A percentile compares a stretch with the other conserved stretches of the same genome.
Evolutionary conservation across 768 basidiomycete species (phyloP).

Genomic region (Lactarius pseudohatsudake): DNA sequence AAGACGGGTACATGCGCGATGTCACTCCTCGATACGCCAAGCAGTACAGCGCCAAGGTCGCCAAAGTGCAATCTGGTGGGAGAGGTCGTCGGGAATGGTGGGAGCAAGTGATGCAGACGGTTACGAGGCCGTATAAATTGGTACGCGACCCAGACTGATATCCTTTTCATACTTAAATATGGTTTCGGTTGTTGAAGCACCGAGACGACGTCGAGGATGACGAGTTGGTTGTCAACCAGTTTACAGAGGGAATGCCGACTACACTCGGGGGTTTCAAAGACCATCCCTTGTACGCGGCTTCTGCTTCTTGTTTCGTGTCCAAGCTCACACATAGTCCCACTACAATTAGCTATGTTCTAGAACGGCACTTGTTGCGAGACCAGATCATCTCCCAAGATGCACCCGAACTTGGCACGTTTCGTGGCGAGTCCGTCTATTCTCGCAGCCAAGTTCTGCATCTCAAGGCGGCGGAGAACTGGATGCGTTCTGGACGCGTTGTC

Average conservation of each 20-base stretch:
- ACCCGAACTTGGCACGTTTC: constrained; percentile 83
- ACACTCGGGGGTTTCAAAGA: constrained; percentile 91
- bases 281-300: constrained; percentile 73
- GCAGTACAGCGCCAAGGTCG: constrained; percentile 75
- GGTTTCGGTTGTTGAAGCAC: constrained; percentile 49
- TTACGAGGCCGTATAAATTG: constrained; percentile 78
- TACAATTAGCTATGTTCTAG: constrained; percentile 67
- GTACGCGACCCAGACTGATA: constrained; percentile 43
- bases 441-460: constrained; percentile 80
- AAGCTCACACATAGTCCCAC: not conserved
- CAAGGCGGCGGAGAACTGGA: constrained; percentile 93
- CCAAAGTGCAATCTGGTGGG: constrained; percentile 73
- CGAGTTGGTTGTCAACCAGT: constrained; percentile 71
- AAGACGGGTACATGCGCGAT: constrained; percentile 90
- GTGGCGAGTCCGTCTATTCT: constrained; percentile 89
- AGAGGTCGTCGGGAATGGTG: constrained; percentile 83
- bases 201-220: constrained; percentile 93
- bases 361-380: constrained; percentile 83
- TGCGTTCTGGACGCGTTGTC: constrained; percentile 79
- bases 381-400: constrained; percentile 79
- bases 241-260: constrained; percentile 91
- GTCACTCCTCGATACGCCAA: constrained; percentile 88
- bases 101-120: constrained; percentile 59
- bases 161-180: not conserved
- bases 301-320: not conserved